Base-by-base conservation (phyloP, 192 early-diverging fungal genomes). In the Allomyces arbusculus region DNA sequence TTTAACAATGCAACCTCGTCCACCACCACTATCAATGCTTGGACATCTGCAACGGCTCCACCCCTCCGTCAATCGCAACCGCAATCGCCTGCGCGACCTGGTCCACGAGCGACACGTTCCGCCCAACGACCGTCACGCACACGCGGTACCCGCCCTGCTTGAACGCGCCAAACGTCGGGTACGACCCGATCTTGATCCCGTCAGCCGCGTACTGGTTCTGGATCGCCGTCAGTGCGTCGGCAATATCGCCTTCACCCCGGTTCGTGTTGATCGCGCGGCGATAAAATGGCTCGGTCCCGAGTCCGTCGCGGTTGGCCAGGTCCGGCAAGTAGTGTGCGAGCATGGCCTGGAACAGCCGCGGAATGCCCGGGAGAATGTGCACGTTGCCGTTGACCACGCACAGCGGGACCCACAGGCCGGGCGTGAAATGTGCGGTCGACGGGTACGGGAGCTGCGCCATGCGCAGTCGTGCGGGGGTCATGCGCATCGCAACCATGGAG, bases 341-440 rank as follows among this genome's bases (percentile, higher is more conserved):
- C 8, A 76, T 66, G 66, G 74, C 40, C 69, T 78, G 71, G 70
- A 88, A 89, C 44, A 89, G 70, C 50, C 72, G 67, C 22, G 88
- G 86, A 24, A 89, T 74, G 0, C 86, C 86, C 0, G 88, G 88
- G 22, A 89, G 72, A 40, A 88, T 74, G 65, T 82, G 80, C 44
- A 88, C 77, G 66, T 87, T 87, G 22, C 68, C 68, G 62, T 83
- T 83, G 10, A 82, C 80, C 10, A 81, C 70, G 25, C 86, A 86
- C 23, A 88, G 75, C 0, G 88, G 88, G 26, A 88, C 84, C 88
- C 88, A 90, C 11, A 83, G 65, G n/a, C 75, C 73, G 4, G 45
- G 65, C 28, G 64, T 61, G 58, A 1, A 55, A 1, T 11, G 12
- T 1, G 45, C 45, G 45, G 12, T 55, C 0, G 79, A 70, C 14